Conservation (phyloP, 2,329 filamentous ascomycete genomes). For the Aspergillus pseudonomiae region DNA sequence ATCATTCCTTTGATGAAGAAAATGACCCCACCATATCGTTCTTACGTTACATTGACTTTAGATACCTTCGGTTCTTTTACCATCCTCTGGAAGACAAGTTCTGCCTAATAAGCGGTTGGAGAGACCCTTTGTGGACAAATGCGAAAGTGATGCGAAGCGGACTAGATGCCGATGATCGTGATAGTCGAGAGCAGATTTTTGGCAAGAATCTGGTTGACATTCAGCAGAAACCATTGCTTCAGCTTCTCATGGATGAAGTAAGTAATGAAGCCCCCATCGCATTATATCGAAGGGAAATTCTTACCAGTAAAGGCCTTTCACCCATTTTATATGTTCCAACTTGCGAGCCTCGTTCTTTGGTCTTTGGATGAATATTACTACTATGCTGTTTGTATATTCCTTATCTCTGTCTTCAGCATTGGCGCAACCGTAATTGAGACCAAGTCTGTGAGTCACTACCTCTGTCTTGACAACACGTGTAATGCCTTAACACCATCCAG, state of each 20-base stretch:
- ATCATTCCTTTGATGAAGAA: slow-evolving; percentile 65
- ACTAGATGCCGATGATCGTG: slow-evolving; percentile 86
- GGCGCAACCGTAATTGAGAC: slow-evolving; percentile 88
- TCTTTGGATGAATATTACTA: slow-evolving; percentile 97
- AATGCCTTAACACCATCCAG: slow-evolving; percentile 39
- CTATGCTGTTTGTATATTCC: slow-evolving; percentile 91
- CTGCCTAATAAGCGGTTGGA: slow-evolving; percentile 84
- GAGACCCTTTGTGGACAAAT: slow-evolving; percentile 86
- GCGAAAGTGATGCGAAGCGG: slow-evolving; percentile 74
- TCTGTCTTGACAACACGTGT: background rate
- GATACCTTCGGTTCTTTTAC: slow-evolving; percentile 91
- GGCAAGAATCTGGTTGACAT: slow-evolving; percentile 91
- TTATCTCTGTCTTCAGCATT: slow-evolving; percentile 93
- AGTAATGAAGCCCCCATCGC: slow-evolving; percentile 18
- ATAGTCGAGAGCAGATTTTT: slow-evolving; percentile 81
- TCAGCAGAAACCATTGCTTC: slow-evolving; percentile 79
- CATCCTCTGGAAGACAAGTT: slow-evolving; percentile 90
- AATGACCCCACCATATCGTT: slow-evolving; percentile 74
- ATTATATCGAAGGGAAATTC: slow-evolving; percentile 1
- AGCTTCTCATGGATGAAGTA: slow-evolving; percentile 87
- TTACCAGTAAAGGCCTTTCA: slow-evolving; percentile 71
- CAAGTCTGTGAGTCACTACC: slow-evolving; percentile 63
- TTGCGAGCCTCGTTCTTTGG: slow-evolving; percentile 92
- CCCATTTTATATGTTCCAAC: slow-evolving; percentile 97
- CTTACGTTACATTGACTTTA: slow-evolving; percentile 82